Conservation (phyloP, 768 basidiomycete genomes). For the Cyclocybe aegerita region DNA sequence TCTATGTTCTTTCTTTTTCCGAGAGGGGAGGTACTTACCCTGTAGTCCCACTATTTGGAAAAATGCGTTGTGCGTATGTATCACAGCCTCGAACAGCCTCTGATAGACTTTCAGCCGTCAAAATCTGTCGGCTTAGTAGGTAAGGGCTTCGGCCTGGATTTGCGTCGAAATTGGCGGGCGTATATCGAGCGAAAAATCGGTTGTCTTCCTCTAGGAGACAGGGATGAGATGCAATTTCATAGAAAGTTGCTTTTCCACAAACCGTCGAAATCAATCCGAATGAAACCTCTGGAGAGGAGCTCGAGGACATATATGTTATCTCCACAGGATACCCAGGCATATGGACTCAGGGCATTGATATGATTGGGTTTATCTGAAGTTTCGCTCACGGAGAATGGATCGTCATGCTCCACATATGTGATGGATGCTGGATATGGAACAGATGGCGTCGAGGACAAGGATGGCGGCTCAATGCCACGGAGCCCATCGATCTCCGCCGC, state of each 20-base stretch:
- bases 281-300: slow-evolving; percentile 65
- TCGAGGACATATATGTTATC: slow-evolving; percentile 70
- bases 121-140: slow-evolving; percentile 48
- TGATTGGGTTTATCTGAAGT: slow-evolving; percentile 53
- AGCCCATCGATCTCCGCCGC: slow-evolving; percentile 15
- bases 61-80: slow-evolving; percentile 59
- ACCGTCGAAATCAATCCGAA: slow-evolving; percentile 56
- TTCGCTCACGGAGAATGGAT: slow-evolving; percentile 64
- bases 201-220: slow-evolving; percentile 13
- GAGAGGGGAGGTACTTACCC: slow-evolving; percentile 39
- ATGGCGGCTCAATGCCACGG: not conserved
- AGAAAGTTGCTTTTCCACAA: slow-evolving; percentile 9
- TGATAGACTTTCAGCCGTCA: slow-evolving; percentile 51
- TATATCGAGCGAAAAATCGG: slow-evolving; percentile 52
- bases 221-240: not conserved
- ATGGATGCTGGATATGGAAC: slow-evolving; percentile 53
- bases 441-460: not conserved
- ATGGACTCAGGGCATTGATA: slow-evolving; percentile 49
- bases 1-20: not conserved
- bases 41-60: slow-evolving; percentile 44
- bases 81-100: slow-evolving; percentile 72
- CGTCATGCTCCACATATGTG: slow-evolving; percentile 74
- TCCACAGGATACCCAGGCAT: slow-evolving; percentile 84
- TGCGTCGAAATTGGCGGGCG: slow-evolving; percentile 47
- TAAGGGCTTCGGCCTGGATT: slow-evolving; percentile 48